Percentiles rank a stretch among this genome's conserved stretches.
Conservation (phyloP, 164 flowering plant species). For the Vitis rotundifolia region DNA sequence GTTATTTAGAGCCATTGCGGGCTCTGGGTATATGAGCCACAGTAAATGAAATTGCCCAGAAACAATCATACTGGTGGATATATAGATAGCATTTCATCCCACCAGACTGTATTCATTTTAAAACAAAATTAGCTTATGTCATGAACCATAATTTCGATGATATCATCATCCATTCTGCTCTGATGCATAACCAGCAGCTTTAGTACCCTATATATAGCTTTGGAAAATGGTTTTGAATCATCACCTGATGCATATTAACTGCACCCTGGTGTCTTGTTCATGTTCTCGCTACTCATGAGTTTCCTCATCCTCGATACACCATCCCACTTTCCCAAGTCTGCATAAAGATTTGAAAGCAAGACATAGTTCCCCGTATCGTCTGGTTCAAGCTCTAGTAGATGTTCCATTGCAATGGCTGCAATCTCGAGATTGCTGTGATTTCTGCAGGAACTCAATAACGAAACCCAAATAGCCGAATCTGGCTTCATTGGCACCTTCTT, state of each 20-base stretch:
- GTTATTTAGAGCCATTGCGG: no score
- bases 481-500: slow-evolving; percentile 53
- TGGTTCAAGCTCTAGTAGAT: slow-evolving; percentile 49
- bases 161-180: slow-evolving; percentile 6
- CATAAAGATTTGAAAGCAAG: slow-evolving; percentile 50
- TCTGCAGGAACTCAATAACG: slow-evolving; percentile 49
- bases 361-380: slow-evolving; percentile 54
- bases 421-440: slow-evolving; percentile 39
- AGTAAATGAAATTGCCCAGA: no score
- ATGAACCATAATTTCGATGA: not conserved
- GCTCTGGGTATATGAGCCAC: no score
- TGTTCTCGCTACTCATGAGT: slow-evolving; percentile 36
- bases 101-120: not conserved
- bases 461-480: slow-evolving; percentile 56
- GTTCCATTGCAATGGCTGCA: slow-evolving; percentile 52
- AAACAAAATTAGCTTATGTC: not conserved
- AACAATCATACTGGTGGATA: no score
- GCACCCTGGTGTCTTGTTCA: slow-evolving; percentile 56
- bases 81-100: no score
- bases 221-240: no score
- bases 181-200: slow-evolving; percentile 37
- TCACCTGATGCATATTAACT: slow-evolving; percentile 51
- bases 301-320: slow-evolving; percentile 50
- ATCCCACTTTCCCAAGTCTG: slow-evolving; percentile 51
- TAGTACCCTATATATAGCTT: no score